phyloP scores from a whole-genome alignment of 192 early-diverging fungal species.

The Tieghemiomyces parasiticus region DNA sequence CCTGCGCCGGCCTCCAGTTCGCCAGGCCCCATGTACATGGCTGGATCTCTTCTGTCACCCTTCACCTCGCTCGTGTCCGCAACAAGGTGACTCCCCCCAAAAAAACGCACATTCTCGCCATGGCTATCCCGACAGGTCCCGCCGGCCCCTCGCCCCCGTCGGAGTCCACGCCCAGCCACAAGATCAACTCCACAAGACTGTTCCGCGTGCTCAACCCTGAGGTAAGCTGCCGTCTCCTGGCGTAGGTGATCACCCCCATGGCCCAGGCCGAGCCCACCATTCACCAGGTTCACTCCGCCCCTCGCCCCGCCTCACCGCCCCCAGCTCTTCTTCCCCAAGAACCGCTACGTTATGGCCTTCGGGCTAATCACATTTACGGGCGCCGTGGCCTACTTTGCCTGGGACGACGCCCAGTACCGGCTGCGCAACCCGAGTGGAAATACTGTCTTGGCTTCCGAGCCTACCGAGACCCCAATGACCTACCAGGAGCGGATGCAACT shows the following conservation, averaged over 20 bases:
- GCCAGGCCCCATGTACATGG: too few relatives aligned
- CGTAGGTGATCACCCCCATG: not conserved
- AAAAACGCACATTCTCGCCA: too few relatives aligned
- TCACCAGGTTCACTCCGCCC: not conserved
- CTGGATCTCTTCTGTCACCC: too few relatives aligned
- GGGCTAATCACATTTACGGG: not conserved
- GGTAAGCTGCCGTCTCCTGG: not conserved
- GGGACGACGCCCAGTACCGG: constrained; percentile 1
- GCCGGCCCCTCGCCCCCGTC: too few relatives aligned
- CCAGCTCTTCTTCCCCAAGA: constrained; percentile 9
- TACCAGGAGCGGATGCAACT: constrained; percentile 8
- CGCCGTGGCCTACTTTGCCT: not conserved
- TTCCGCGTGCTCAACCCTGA: constrained; percentile 3
- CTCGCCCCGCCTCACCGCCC: not conserved
- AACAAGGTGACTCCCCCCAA: too few relatives aligned
- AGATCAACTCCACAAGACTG: not conserved
- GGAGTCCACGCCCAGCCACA: too few relatives aligned
- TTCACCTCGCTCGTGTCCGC: too few relatives aligned
- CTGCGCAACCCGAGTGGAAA: not conserved
- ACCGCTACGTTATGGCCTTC: not conserved
- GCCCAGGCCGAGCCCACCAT: not conserved
- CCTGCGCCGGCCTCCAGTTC: too few relatives aligned
- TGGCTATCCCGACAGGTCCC: too few relatives aligned
- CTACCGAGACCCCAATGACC: not conserved
- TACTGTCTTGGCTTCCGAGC: not conserved